Base-by-base conservation (phyloP, 345 rosid species). In the Raphanus raphanistrum region DNA sequence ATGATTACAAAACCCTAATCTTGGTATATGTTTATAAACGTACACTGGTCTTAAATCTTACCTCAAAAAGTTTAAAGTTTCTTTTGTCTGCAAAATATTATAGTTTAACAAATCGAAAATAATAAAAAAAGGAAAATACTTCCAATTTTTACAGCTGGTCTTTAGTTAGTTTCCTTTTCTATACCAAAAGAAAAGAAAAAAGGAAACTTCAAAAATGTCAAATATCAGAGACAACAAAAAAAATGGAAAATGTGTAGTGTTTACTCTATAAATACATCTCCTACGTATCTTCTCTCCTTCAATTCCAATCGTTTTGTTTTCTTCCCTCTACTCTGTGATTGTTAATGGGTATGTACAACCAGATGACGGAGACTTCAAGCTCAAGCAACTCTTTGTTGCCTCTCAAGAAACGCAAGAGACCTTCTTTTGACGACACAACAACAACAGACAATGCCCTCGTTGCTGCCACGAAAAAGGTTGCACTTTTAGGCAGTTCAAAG, bases 371-470 rank as follows among this genome's bases (percentile, higher is more conserved):
- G 41, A 35, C 71, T 36, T 73, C 63, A 21, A 32, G 2, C 38
- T 33, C 71, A 57, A 65, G 64, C 17, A 16, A 54, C 17, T 35
- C 17, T 54, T 16, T 38, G 13, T 43, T 43, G 50, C 50, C 50
- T 43, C n/a, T 41, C 25, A 75, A 75, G 66, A 75, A 75, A 67
- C 79, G 79, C 0, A 58, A 27, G 33, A 58, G 35, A 38, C 58
- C 59, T 26, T 11, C 59, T 26, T 21, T 66, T 4, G 2, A 27
- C 2, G 65, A 63, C n/a, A 8, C 35, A 66, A 28, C 31, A 66
- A 28, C 31, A 28, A 10, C 36, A 12, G 48, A 72, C 3, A 12
- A 26, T 15, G 28, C 9, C 15, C 27, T 26, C 31, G 60, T 45
- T 7, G 45, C 43, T 29, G 17, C 31, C 1, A 58, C 63, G 25